Evolutionary conservation across 176 grass and related monocot species (phyloP).

Genomic region (Dactylis glomerata): DNA sequence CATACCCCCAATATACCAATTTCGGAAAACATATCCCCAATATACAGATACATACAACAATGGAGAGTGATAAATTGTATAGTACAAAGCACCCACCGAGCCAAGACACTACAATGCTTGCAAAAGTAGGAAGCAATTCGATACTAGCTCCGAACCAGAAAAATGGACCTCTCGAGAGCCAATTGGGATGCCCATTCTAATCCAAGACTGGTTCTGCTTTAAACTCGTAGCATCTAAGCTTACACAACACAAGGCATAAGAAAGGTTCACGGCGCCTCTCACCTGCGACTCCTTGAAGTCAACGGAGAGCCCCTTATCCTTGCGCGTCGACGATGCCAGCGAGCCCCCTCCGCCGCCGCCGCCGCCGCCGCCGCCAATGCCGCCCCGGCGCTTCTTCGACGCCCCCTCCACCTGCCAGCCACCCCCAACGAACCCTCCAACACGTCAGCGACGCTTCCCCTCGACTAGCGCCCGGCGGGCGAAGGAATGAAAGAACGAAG

Average conservation of each 20-base stretch:
- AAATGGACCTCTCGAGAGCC: not conserved
- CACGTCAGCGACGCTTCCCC: not conserved
- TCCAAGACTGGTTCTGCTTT: not conserved
- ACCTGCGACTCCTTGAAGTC: conserved; percentile 71
- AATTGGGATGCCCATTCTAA: not conserved
- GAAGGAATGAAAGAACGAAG: not conserved
- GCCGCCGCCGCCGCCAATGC: conserved; percentile 18
- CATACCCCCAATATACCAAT: not conserved
- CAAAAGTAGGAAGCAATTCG: not conserved
- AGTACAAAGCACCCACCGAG: not conserved
- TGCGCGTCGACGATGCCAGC: conserved; percentile 33
- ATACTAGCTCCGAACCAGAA: not conserved
- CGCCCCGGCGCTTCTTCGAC: conserved; percentile 60
- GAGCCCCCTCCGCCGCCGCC: conserved; percentile 35
- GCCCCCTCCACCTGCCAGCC: conserved; percentile 40
- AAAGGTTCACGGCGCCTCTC: not conserved
- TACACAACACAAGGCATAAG: not conserved
- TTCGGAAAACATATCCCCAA: no score
- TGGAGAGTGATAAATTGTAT: not conserved
- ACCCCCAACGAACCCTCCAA: not conserved
- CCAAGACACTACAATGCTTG: not conserved
- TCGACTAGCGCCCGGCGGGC: not conserved
- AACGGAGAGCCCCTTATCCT: conserved; percentile 36
- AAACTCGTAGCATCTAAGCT: not conserved
- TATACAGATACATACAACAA: not conserved